These are phyloP conservation scores for Aphanomyces cochlioides DNA, from an alignment of 352 stramenopile genomes.

Conservation along the genomic window DNA sequence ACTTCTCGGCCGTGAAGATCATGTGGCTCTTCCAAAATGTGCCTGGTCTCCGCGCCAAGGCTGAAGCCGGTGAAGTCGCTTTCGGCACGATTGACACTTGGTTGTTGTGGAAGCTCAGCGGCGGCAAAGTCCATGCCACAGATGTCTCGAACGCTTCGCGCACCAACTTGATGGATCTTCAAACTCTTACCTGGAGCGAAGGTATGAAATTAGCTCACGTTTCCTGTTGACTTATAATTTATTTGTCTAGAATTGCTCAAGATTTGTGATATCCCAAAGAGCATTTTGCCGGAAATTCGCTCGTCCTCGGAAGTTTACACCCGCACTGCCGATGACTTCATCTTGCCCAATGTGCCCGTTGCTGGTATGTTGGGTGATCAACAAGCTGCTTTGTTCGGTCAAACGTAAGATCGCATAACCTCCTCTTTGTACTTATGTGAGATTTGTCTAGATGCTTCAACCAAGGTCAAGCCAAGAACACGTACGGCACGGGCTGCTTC, in stretches of 20 bases:
- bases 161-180: slow-evolving; percentile 93
- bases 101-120: slow-evolving; percentile 94
- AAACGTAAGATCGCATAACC: slow-evolving; percentile 48
- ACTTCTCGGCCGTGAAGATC: slow-evolving; percentile 98
- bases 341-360: slow-evolving; percentile 88
- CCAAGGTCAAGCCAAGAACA: slow-evolving; percentile 96
- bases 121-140: slow-evolving; percentile 90
- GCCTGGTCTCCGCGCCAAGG: slow-evolving; percentile 75
- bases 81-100: slow-evolving; percentile 99
- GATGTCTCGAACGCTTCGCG: slow-evolving; percentile 98
- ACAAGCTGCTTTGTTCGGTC: slow-evolving; percentile 96
- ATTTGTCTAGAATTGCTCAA: slow-evolving; percentile 45
- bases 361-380: slow-evolving; percentile 95
- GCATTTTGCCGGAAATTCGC: slow-evolving; percentile 90
- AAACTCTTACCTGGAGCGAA: slow-evolving; percentile 90
- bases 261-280: slow-evolving; percentile 81
- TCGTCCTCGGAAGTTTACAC: slow-evolving; percentile 88
- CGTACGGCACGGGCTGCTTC: slow-evolving; percentile 99
- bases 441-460: slow-evolving; percentile 75
- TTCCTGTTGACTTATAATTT: not conserved
- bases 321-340: slow-evolving; percentile 45
- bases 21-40: slow-evolving; percentile 97
- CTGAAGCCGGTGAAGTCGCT: slow-evolving; percentile 79
- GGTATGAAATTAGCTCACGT: slow-evolving; percentile 32
- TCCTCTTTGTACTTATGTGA: not conserved